A percentile compares a stretch with the other conserved stretches of the same genome.
Evolutionary conservation across 2,329 filamentous ascomycete genomes (phyloP).

Genomic region (Verticillium dahliae): DNA sequence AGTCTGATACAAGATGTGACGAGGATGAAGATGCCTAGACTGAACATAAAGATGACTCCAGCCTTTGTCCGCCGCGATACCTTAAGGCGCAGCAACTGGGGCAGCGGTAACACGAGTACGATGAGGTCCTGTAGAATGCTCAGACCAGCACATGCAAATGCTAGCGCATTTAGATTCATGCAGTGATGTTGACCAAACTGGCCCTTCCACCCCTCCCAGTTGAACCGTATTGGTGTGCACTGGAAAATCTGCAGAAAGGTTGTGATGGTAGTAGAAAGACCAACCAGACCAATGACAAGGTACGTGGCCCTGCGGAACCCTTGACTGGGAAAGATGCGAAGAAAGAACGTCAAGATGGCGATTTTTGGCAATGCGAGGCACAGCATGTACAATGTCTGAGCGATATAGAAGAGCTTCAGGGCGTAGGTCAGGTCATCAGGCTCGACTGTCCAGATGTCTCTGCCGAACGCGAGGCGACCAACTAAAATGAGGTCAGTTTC

Average conservation of each 20-base stretch:
- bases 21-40: constrained; percentile 27
- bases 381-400: constrained; percentile 24
- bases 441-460: constrained; percentile 29
- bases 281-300: constrained; percentile 17
- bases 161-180: constrained; percentile 23
- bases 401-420: constrained; percentile 23
- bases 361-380: constrained; percentile 22
- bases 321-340: constrained; percentile 21
- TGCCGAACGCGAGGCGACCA: constrained; percentile 22
- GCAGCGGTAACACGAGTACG: constrained; percentile 26
- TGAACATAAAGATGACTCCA: constrained; percentile 26
- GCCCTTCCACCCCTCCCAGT: constrained; percentile 26
- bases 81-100: constrained; percentile 21
- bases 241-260: constrained; percentile 27
- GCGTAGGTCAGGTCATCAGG: constrained; percentile 17
- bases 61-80: constrained; percentile 16
- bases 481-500: constrained; percentile 12
- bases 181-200: constrained; percentile 17
- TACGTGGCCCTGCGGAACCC: constrained; percentile 19
- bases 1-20: constrained; percentile 28
- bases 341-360: constrained; percentile 23
- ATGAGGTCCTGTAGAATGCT: constrained; percentile 27
- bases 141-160: constrained; percentile 20
- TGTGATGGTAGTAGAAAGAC: constrained; percentile 17
- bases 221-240: constrained; percentile 22